These are phyloP conservation scores for Penicillium digitatum DNA, from an alignment of 2,329 filamentous ascomycete species.

Conservation along the genomic window DNA sequence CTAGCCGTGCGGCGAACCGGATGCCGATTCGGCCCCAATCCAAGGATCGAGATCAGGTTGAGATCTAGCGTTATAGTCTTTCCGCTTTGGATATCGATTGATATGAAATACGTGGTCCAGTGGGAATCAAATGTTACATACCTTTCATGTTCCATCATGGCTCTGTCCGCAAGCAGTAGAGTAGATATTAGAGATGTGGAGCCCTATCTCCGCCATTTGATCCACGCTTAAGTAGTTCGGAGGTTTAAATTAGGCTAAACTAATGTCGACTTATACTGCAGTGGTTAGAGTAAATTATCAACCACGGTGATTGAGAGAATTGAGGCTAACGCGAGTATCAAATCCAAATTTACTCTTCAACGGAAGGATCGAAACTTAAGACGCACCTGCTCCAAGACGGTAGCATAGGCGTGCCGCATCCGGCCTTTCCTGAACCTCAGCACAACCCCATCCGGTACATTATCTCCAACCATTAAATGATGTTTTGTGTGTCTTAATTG, in stretches of 20 bases:
- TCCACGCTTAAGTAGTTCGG: not conserved
- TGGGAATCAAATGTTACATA: conserved; percentile 7
- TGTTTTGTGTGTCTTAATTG: not conserved
- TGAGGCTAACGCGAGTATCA: not conserved
- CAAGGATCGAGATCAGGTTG: conserved; percentile 12
- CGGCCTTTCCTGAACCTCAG: not conserved
- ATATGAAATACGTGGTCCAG: conserved; percentile 9
- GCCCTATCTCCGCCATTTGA: not conserved
- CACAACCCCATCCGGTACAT: not conserved
- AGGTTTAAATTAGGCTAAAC: not conserved
- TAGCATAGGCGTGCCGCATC: not conserved
- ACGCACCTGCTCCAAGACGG: not conserved
- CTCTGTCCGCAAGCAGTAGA: conserved; percentile 20
- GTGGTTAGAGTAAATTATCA: no score
- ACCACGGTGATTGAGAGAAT: not conserved
- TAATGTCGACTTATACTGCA: no score
- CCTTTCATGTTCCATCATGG: not conserved
- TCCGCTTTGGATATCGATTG: conserved; percentile 18
- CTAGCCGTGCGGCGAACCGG: conserved; percentile 24
- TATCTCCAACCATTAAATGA: not conserved
- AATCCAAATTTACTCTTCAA: not conserved
- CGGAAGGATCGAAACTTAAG: not conserved
- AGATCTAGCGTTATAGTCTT: not conserved
- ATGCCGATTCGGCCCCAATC: conserved; percentile 15
- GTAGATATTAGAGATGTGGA: not conserved